A percentile compares a stretch with the other conserved stretches of the same genome.
phyloP scores from a whole-genome alignment of 768 basidiomycete genomes.

The Suillus sp. region DNA sequence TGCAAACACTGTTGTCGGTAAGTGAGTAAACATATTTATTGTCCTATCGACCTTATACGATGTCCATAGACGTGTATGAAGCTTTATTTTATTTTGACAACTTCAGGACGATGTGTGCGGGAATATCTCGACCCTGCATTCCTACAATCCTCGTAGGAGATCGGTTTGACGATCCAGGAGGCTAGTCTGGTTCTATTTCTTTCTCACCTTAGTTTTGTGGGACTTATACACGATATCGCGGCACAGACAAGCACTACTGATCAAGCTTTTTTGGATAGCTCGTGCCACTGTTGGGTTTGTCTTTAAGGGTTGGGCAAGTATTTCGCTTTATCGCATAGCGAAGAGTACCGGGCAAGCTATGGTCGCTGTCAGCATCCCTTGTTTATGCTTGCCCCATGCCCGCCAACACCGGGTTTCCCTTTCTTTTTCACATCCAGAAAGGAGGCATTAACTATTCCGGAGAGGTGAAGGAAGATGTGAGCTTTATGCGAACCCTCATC shows the following conservation, averaged over 20 bases:
- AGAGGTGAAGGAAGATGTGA: no score
- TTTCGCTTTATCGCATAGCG: not conserved
- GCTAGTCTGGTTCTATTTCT: not conserved
- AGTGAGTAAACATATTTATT: not conserved
- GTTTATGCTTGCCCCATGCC: not conserved
- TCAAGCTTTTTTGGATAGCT: slow-evolving; percentile 16
- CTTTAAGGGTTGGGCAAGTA: not conserved
- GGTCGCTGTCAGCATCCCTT: not conserved
- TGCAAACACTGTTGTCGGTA: not conserved
- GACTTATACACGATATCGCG: no score
- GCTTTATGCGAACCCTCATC: no score
- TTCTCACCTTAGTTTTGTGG: not conserved
- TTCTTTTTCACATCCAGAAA: not conserved
- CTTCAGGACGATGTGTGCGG: slow-evolving; percentile 52
- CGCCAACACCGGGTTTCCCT: not conserved
- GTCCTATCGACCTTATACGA: slow-evolving; percentile 23
- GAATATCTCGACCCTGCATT: not conserved
- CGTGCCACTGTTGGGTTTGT: slow-evolving; percentile 43
- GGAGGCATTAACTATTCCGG: not conserved
- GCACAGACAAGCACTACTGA: no score
- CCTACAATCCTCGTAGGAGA: not conserved
- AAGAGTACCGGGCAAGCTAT: not conserved
- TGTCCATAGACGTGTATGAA: no score
- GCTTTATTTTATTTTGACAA: slow-evolving; percentile 49
- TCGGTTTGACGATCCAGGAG: not conserved